Evolutionary conservation across 352 stramenopile genomes (phyloP).

Genomic region (Phytophthora cactorum): DNA sequence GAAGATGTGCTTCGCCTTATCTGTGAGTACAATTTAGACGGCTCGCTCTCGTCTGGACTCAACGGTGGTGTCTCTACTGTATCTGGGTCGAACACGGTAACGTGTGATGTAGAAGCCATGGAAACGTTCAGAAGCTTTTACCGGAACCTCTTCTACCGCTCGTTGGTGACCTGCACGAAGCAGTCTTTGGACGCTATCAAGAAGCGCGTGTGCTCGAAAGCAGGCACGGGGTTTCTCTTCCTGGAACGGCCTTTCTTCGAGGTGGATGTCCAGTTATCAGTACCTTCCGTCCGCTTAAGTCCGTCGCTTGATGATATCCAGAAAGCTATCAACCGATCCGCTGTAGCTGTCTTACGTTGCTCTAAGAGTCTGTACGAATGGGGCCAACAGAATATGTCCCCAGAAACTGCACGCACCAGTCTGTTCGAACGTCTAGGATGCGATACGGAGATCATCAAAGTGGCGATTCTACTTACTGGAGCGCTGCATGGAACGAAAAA

Average conservation of each 20-base stretch:
- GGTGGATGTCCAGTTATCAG: conserved; percentile 84
- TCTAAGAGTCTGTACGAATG: conserved; percentile 84
- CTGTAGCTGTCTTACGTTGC: conserved; percentile 82
- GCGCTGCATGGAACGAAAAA: conserved; percentile 87
- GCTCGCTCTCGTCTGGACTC: conserved; percentile 8
- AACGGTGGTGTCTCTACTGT: background rate
- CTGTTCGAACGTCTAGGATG: conserved; percentile 88
- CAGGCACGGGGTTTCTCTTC: conserved; percentile 81
- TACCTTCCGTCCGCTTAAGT: conserved; percentile 81
- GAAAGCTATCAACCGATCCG: conserved; percentile 82
- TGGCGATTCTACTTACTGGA: conserved; percentile 85
- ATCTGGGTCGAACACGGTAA: conserved; percentile 9
- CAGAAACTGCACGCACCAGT: conserved; percentile 53
- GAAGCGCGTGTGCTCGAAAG: conserved; percentile 82
- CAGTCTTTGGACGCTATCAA: conserved; percentile 84
- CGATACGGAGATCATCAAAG: conserved; percentile 91
- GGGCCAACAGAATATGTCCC: conserved; percentile 71
- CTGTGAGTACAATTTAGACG: conserved; percentile 73
- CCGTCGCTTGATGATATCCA: conserved; percentile 88
- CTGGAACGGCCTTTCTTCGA: conserved; percentile 88
- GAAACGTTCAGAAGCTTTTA: conserved; percentile 76
- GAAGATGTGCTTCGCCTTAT: conserved; percentile 80
- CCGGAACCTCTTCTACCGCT: conserved; percentile 82
- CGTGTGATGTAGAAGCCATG: conserved; percentile 48
- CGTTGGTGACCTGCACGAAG: conserved; percentile 83